Evolutionary conservation across 768 basidiomycete genomes (phyloP), one percentile per base, ranked within the genome.

Genomic region (Trametes cingulata): DNA sequence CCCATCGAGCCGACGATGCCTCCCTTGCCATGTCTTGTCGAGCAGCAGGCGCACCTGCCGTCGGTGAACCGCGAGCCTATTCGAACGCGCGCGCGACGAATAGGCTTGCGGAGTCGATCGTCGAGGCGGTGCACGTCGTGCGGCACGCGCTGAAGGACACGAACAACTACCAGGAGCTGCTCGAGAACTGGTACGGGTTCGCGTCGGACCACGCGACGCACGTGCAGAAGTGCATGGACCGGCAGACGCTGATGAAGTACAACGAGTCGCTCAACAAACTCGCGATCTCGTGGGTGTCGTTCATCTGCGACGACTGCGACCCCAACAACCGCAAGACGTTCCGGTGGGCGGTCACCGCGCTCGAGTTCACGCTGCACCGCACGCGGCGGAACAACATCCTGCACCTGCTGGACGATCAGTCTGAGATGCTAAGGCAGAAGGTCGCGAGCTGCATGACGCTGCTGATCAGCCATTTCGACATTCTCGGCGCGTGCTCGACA

Each of bases 261-360:
- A 90, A 91, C 69, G 84, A 89, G 7, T 80, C 90, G 3, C 80
- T 98, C 35, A 89, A 95, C 73, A 88, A 86, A 60, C 83, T 98
- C 52, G 93, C 95, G 10, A 98, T 98, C 67, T 90, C 92, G 13
- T 99, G 96, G 96, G 93, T 98, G 35, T 89, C 94, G 43, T 98
- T 99, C 79, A 96, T 98, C 64, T 97, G 94, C 75, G 95, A 98
- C 69, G 93, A 95, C 67, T 99, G 97, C 76, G 92, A 97, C 67
- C 94, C 95, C 7, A 90, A 92, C 35, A 95, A 98, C 72, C 84
- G 93, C 58, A 91, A 88, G 72, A 98, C 94, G 0, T 99, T 99
- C 82, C 90, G 91, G 71, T 98, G 95, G 95, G 95, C 97, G 8
- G 95, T 99, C 53, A 91, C 89, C 58, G 95, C 97, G 2, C 84